A percentile compares a stretch with the other conserved stretches of the same genome.
phyloP scores from a whole-genome alignment of 768 basidiomycete species.

The Lepiota subincarnata region DNA sequence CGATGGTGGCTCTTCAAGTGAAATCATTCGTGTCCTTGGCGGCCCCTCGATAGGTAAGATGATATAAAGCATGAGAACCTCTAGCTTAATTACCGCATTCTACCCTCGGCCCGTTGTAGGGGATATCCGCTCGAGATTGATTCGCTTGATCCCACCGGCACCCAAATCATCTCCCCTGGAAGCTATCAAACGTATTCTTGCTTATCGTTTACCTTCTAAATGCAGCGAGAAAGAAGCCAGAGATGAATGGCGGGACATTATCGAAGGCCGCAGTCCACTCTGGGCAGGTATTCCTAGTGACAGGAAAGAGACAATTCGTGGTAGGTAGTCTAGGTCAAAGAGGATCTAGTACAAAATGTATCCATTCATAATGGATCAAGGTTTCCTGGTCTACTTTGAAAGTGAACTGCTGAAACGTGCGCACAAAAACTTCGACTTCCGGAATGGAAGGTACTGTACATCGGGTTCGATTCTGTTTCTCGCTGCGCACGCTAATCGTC shows the following conservation, averaged over 20 bases:
- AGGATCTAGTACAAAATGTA: neutral
- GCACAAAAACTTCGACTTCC: constrained; percentile 92
- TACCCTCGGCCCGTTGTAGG: constrained; percentile 37
- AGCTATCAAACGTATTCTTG: constrained; percentile 72
- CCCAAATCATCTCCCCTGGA: constrained; percentile 58
- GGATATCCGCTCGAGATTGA: constrained; percentile 84
- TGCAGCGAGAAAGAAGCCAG: constrained; percentile 73
- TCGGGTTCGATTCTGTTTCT: neutral
- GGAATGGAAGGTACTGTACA: constrained; percentile 75
- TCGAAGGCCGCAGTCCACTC: constrained; percentile 77
- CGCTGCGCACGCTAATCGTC: neutral
- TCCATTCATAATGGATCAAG: constrained; percentile 30
- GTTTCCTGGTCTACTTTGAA: constrained; percentile 92
- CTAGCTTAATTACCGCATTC: neutral
- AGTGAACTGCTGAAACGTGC: constrained; percentile 82
- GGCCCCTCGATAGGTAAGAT: constrained; percentile 75
- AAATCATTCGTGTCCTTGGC: constrained; percentile 88
- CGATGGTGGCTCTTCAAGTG: constrained; percentile 92
- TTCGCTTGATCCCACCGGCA: constrained; percentile 77
- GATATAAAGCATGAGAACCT: neutral
- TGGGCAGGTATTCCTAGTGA: constrained; percentile 89
- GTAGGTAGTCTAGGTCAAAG: constrained; percentile 32
- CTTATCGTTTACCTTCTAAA: constrained; percentile 70
- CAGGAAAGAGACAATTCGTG: constrained; percentile 87
- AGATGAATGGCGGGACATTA: constrained; percentile 89